A percentile compares a stretch with the other conserved stretches of the same genome.
These are phyloP conservation scores for Liquidambar formosana DNA, from an alignment of 164 flowering plant genomes.

Conservation along the genomic window DNA sequence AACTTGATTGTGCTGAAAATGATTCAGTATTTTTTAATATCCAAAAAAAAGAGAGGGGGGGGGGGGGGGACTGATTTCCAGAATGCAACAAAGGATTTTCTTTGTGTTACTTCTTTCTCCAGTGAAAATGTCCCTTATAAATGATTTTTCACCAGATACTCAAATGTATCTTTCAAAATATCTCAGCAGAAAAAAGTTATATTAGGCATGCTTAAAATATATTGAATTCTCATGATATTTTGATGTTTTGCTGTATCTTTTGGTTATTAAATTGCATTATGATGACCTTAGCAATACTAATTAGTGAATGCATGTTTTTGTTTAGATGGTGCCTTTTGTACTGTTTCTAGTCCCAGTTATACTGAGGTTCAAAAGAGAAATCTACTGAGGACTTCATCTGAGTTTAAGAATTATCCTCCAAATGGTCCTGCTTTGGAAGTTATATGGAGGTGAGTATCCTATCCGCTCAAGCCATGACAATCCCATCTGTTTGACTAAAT, in stretches of 20 bases:
- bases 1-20: not conserved
- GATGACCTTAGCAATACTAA: not conserved
- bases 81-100: not conserved
- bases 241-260: not conserved
- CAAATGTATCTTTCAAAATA: not conserved
- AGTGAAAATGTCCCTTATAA: not conserved
- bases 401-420: not conserved
- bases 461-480: not conserved
- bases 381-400: not conserved
- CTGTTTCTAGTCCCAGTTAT: not conserved
- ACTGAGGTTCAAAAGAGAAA: not conserved
- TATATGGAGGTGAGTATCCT: not conserved
- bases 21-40: not conserved
- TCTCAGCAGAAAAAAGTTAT: not conserved
- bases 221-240: not conserved
- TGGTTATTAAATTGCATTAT: not conserved
- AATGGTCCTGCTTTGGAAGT: not conserved
- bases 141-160: not conserved
- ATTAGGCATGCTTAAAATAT: not conserved
- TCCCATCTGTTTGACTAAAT: not conserved
- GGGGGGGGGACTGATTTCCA: not conserved
- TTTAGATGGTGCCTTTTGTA: not conserved
- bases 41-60: too few relatives aligned
- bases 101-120: not conserved
- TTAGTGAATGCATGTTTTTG: not conserved